Conservation (phyloP, 129 eudicot genomes). For the Artemisia tridentata region DNA sequence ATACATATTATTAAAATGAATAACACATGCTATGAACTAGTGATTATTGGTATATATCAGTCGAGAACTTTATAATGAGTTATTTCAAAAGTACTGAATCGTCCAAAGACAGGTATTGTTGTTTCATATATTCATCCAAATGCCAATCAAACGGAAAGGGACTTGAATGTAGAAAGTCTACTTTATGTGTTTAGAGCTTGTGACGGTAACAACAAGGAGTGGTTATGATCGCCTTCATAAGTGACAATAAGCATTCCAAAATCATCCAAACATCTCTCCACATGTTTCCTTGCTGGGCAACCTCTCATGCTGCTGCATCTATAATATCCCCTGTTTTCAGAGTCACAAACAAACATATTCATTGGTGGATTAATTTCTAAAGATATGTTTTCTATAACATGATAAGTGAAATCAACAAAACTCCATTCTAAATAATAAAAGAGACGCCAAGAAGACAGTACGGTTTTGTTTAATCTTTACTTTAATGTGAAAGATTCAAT, state of each 20-base stretch:
- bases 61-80: constrained; percentile 1
- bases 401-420: background rate
- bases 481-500: background rate
- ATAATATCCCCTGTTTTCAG: constrained; percentile 71
- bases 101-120: background rate
- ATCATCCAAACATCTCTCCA: constrained; percentile 79
- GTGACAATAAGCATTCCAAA: constrained; percentile 82
- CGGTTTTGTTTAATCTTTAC: background rate
- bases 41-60: background rate
- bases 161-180: background rate
- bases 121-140: constrained; percentile 4
- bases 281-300: constrained; percentile 91
- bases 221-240: constrained; percentile 85
- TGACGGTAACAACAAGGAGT: constrained; percentile 54
- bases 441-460: background rate
- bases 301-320: constrained; percentile 91
- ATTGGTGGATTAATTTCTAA: background rate
- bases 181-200: constrained; percentile 55
- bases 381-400: background rate
- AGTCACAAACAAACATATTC: background rate
- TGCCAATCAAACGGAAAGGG: background rate
- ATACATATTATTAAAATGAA: background rate
- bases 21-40: background rate
- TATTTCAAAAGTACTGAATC: background rate
- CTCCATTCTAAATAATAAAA: background rate